Percentiles rank a stretch among this genome's conserved stretches.
Evolutionary conservation across 2,329 filamentous ascomycete species (phyloP).

Genomic region (Penicillium aurantiogriseum): DNA sequence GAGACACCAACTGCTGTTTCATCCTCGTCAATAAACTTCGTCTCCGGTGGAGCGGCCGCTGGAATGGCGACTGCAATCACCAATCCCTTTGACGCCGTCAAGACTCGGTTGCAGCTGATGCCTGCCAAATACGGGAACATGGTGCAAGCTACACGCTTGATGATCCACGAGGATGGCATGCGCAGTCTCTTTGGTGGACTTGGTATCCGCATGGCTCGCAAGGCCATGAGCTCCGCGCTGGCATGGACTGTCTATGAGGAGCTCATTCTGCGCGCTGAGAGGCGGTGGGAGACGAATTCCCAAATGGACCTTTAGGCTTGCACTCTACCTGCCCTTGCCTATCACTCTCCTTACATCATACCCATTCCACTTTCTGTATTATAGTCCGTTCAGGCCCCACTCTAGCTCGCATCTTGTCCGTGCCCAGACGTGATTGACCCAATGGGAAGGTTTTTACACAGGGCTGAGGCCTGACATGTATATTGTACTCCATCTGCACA

Average conservation of each 20-base stretch:
- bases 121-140: slow-evolving; percentile 80
- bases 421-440: slow-evolving; percentile 2
- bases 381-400: slow-evolving; percentile 7
- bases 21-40: slow-evolving; percentile 71
- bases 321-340: not conserved
- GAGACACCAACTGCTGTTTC: slow-evolving; percentile 24
- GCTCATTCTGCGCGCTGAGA: slow-evolving; percentile 71
- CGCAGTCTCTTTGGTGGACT: slow-evolving; percentile 82
- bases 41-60: slow-evolving; percentile 76
- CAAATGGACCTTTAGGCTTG: slow-evolving; percentile 22
- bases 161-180: slow-evolving; percentile 78
- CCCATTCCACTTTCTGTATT: slow-evolving; percentile 16
- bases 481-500: slow-evolving; percentile 1
- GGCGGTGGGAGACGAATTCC: slow-evolving; percentile 34
- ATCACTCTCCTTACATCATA: not conserved
- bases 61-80: slow-evolving; percentile 82
- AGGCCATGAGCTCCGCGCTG: slow-evolving; percentile 88
- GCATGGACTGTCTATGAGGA: slow-evolving; percentile 98
- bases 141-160: slow-evolving; percentile 69
- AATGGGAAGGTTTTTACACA: not conserved
- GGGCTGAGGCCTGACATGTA: not conserved
- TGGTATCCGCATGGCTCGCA: slow-evolving; percentile 80
- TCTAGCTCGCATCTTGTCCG: slow-evolving; percentile 3
- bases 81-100: slow-evolving; percentile 95
- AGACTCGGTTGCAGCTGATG: slow-evolving; percentile 90